Base-by-base conservation (phyloP, 208 protist genomes). In the Strigomonas culicis region DNA sequence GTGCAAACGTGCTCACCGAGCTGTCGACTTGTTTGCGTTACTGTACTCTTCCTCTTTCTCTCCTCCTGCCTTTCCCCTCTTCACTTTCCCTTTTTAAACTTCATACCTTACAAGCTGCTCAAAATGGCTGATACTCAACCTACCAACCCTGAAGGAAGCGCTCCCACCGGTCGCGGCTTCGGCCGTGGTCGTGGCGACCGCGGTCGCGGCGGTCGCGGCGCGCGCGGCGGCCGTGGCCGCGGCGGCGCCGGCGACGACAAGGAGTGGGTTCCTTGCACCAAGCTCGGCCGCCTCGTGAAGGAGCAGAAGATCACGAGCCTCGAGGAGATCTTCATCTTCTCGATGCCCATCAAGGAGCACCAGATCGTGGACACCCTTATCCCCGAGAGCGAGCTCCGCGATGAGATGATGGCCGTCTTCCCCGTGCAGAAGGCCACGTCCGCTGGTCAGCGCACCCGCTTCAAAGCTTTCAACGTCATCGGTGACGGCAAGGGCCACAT, bases 361-460 rank as follows among this genome's bases (percentile, higher is more conserved):
- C 95, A 99, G 92, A 99, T 99, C 80, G 88, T 99, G 64, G 98
- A 99, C 69, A 68, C 92, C 58, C 99, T 99, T 88, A 86, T 99
- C 61, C 59, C 59, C 27, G 83, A 91, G 64, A 67, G 80, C 58
- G 68, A 80, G 32, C 79, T 97, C 46, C 74, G 82, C 30, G 96
- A 98, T 50, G 87, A 97, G 72, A 98, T 99, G 63, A 98, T 99
- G 91, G 98, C 98, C 80, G 98, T 99, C 73, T 96, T 95, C 80
- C 97, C 98, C 65, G 99, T 99, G 49, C 98, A 99, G 91, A 99
- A 99, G 95, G 98, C 99, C 83, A 99, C 99, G 56, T 82, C 83
- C 76, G 99, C 99, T 70, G 99, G 99, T 90, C 99, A 99, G 92
- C 95, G 99, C 74, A 99, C 98, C 62, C 90, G 98, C 75, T 99